A percentile compares a stretch with the other conserved stretches of the same genome.
Evolutionary conservation across 306 rosid species (phyloP).

Genomic region (Albizia julibrissin): DNA sequence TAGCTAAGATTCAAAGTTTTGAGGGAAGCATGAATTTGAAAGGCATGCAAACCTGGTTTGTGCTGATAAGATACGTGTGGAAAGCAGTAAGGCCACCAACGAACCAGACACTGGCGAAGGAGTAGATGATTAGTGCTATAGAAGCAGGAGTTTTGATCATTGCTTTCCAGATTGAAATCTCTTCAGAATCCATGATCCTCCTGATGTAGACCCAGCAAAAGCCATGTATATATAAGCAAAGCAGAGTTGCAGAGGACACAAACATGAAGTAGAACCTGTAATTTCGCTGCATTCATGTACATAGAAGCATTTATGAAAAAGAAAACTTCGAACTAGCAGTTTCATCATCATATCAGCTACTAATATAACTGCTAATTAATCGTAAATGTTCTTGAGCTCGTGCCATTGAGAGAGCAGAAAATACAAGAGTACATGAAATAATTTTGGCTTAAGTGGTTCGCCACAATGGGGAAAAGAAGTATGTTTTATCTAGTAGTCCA

Average conservation of each 20-base stretch:
- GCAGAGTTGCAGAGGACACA: constrained; percentile 60
- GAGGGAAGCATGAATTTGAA: constrained; percentile 14
- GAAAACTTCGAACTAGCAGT: constrained; percentile 16
- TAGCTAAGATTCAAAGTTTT: background rate
- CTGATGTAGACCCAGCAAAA: constrained; percentile 75
- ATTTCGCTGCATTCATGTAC: constrained; percentile 60
- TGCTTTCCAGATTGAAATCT: constrained; percentile 64
- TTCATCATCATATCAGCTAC: constrained; percentile 18
- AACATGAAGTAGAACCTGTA: constrained; percentile 75
- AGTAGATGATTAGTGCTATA: constrained; percentile 55
- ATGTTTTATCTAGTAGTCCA: background rate
- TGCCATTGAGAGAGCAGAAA: constrained; percentile 15
- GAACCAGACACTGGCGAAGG: constrained; percentile 64
- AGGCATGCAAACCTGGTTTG: constrained; percentile 59
- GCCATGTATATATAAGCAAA: constrained; percentile 66
- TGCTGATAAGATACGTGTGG: constrained; percentile 76
- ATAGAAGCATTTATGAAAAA: constrained; percentile 15
- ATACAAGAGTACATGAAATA: constrained; percentile 19
- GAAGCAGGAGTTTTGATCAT: constrained; percentile 75
- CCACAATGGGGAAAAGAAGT: background rate
- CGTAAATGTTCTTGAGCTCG: constrained; percentile 9
- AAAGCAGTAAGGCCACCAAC: constrained; percentile 71
- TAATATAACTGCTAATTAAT: constrained; percentile 12
- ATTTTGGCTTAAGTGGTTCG: background rate
- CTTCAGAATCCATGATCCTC: constrained; percentile 58